Conservation (phyloP, 768 basidiomycete species). For the Suillus hirtellus region DNA sequence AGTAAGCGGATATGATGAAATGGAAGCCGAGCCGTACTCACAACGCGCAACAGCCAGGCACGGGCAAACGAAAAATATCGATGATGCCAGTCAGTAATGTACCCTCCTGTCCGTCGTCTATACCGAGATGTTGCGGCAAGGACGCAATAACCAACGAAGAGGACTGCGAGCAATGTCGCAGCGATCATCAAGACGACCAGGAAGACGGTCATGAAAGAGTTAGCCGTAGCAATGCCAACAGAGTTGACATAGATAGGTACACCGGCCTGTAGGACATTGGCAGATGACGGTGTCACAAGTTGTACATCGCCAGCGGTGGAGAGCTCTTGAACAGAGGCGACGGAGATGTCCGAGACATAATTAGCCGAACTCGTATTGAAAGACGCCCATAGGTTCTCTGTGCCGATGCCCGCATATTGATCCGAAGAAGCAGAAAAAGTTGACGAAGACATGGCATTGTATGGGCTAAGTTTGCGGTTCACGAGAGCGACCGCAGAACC, state of each 20-base stretch:
- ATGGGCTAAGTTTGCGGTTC: conserved; percentile 81
- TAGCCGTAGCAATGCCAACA: conserved; percentile 77
- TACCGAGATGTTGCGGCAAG: conserved; percentile 28
- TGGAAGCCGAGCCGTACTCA: conserved; percentile 37
- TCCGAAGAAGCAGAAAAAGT: conserved; percentile 4
- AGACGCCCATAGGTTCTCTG: conserved; percentile 16
- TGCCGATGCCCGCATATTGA: conserved; percentile 7
- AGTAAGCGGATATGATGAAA: conserved; percentile 10
- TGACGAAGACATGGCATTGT: conserved; percentile 43
- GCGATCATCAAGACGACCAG: conserved; percentile 67
- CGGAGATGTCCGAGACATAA: conserved; percentile 10
- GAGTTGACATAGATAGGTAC: conserved; percentile 81
- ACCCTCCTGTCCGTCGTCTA: conserved; percentile 22
- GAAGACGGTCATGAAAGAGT: conserved; percentile 91
- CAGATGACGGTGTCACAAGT: conserved; percentile 60
- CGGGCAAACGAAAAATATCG: conserved; percentile 49
- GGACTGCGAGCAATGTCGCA: conserved; percentile 53
- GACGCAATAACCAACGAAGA: conserved; percentile 54
- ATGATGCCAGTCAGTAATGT: conserved; percentile 21
- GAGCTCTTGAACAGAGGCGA: conserved; percentile 28
- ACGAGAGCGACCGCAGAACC: conserved; percentile 72
- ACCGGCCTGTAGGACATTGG: conserved; percentile 75
- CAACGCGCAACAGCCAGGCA: conserved; percentile 68
- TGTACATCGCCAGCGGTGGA: conserved; percentile 45
- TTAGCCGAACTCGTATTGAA: conserved; percentile 15